Conservation (phyloP, 2,329 filamentous ascomycete species). For the Fusarium sp. region DNA sequence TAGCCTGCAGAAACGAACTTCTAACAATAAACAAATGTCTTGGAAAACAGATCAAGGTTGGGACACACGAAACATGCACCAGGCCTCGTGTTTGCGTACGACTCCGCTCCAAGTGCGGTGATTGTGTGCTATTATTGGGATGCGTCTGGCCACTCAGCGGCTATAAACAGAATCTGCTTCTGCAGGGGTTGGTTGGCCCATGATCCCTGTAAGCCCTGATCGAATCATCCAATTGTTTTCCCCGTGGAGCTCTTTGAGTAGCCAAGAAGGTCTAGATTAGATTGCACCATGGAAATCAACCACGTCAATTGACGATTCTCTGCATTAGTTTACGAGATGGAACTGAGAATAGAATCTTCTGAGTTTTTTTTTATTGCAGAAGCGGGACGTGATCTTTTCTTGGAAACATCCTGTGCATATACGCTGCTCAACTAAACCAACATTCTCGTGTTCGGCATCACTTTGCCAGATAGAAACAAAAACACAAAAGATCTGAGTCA, state of each 20-base stretch:
- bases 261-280: slow-evolving; percentile 5
- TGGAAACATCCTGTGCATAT: not conserved
- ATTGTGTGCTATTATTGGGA: slow-evolving; percentile 35
- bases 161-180: slow-evolving; percentile 23
- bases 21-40: slow-evolving; percentile 29
- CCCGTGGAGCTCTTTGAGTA: not conserved
- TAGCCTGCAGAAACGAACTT: slow-evolving; percentile 12
- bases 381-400: slow-evolving; percentile 29
- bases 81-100: slow-evolving; percentile 28
- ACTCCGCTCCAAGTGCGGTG: slow-evolving; percentile 20
- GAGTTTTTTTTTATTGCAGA: not conserved
- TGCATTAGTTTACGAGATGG: slow-evolving; percentile 32
- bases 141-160: slow-evolving; percentile 20
- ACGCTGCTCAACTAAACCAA: not conserved
- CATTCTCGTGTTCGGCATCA: slow-evolving; percentile 12
- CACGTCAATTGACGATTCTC: slow-evolving; percentile 18
- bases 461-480: not conserved
- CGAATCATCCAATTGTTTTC: slow-evolving; percentile 16
- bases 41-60: not conserved
- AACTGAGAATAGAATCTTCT: slow-evolving; percentile 11
- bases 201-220: slow-evolving; percentile 23
- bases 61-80: slow-evolving; percentile 23
- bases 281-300: slow-evolving; percentile 5
- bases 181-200: slow-evolving; percentile 18
- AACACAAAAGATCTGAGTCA: no score